Evolutionary conservation across 345 rosid species (phyloP), one percentile per base, ranked within the genome.

Genomic region (Mangifera indica): DNA sequence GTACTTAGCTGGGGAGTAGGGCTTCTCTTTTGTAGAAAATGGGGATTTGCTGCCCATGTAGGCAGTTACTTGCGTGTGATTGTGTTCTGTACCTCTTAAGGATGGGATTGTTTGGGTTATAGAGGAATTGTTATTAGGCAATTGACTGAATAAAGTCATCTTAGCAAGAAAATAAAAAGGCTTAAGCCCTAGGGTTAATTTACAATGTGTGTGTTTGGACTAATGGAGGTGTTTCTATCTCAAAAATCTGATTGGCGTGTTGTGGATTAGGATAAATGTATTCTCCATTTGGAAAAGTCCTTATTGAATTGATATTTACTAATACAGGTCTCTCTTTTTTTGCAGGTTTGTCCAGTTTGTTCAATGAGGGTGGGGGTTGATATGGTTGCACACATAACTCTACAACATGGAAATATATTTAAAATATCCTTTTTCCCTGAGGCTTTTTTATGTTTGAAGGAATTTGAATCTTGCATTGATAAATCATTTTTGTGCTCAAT

Each of bases 301-400:
- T 24, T 65, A 11, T 67, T 63, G 37, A 66, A 51, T 24, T 66
- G 60, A 53, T 70, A 57, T 42, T 53, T 70, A 59, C 72, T 72
- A 34, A 60, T 45, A 59, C 55, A 54, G 2, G 40, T 42, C 18
- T 14, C 60, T 69, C 40, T 61, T 74, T 52, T 57, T 70, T 64
- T 82, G 85, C 88, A 94, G 98, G 92, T 94, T 45, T 94, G 98
- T 74, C 97, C 98, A 7, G 90, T 91, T 77, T 94, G 98, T 77
- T 82, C 92, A 58, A 63, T 85, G 84, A 94, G 93, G 81, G 98
- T 89, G 71, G 96, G 95, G 59, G 83, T 84, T 26, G 98, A 94
- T 79, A 88, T 94, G 98, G 97, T 94, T 82, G 93, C 97, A 3
- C 98, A 94, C 80, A 94, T 94, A 81, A 94, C 97, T 24, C 79